phyloP scores from a whole-genome alignment of 2,329 filamentous ascomycete species.

The Pseudogymnoascus sp. region DNA sequence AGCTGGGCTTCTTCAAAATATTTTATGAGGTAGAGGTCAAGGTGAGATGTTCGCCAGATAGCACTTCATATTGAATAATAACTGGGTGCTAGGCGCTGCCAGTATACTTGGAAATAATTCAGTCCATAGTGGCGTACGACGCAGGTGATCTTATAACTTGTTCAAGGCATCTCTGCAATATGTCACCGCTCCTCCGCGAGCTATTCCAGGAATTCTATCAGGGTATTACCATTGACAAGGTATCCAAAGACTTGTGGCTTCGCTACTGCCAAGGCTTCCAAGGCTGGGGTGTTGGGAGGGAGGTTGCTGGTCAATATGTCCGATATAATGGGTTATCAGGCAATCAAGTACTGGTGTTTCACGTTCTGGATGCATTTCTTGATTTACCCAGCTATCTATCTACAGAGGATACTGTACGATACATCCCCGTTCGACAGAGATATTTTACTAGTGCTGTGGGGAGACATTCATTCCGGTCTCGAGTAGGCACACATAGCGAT shows the following conservation, averaged over 20 bases:
- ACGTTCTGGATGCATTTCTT: conserved; percentile 31
- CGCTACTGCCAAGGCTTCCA: conserved; percentile 30
- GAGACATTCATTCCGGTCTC: too few species aligned
- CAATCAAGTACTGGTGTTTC: conserved; percentile 30
- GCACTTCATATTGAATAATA: conserved; percentile 18
- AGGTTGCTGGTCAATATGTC: conserved; percentile 21
- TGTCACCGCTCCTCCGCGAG: conserved; percentile 16
- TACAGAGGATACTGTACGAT: conserved; percentile 11
- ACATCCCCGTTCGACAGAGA: too few species aligned
- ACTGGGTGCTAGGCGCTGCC: too few species aligned
- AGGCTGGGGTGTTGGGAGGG: conserved; percentile 29
- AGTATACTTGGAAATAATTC: too few species aligned
- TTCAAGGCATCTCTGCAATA: too few species aligned
- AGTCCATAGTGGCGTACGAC: too few species aligned
- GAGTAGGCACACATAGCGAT: conserved; percentile 15
- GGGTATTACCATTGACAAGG: conserved; percentile 22
- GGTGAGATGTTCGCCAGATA: conserved; percentile 12
- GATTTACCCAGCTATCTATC: conserved; percentile 28
- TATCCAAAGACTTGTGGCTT: conserved; percentile 27
- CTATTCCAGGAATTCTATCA: conserved; percentile 26
- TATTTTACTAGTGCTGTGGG: too few species aligned
- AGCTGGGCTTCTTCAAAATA: conserved; percentile 28
- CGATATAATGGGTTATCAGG: conserved; percentile 31
- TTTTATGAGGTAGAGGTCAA: conserved; percentile 25
- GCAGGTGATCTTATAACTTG: too few species aligned